Base-by-base conservation (phyloP, 2,329 filamentous ascomycete species). In the Talaromyces sp. region DNA sequence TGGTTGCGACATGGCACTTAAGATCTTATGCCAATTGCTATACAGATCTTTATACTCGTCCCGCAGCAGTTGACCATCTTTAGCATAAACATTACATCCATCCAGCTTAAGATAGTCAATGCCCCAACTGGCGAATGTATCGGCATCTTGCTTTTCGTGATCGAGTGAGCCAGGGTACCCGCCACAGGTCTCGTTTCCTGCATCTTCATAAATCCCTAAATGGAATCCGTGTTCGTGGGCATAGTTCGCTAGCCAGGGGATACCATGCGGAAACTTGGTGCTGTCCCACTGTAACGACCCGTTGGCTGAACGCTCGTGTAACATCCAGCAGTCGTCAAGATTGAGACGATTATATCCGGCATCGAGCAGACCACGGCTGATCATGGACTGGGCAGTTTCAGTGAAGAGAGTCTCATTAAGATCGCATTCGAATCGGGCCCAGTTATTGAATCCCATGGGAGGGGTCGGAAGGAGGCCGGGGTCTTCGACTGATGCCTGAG, bases 361-460 rank as follows among this genome's bases (percentile, higher is more conserved):
- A 16, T 65, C 66, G 2, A 72, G 68, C 3, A 80, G 69, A 14
- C 77, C 77, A 4, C 65, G 75, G 9, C 65, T 61, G 3, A 65
- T 53, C 74, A 80, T 80, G 16, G 75, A 66, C 35, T 79, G 70
- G 2, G 78, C 78, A 0, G 77, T 80, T 6, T 76, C 66, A 6
- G 73, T 70, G 52, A 81, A 80, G 3, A 81, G 65, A 3, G 74
- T 73, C 56, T 81, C 75, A 55, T 79, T 80, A 19, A 80, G 71
- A 45, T 75, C 71, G 59, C 76, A 80, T 67, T 70, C 69, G 62
- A 78, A 78, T 32, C 76, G 75, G 1, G 77, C 69, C 79, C 79
- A 82, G 57, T 77, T 78, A 62, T 80, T 80, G 70, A 79, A 82
- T 20, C 77, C 79, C 79, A 81, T 81, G 9, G 79, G 78, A 1